phyloP scores from a whole-genome alignment of 176 grass and related monocot species.

The Carex littledalei region DNA sequence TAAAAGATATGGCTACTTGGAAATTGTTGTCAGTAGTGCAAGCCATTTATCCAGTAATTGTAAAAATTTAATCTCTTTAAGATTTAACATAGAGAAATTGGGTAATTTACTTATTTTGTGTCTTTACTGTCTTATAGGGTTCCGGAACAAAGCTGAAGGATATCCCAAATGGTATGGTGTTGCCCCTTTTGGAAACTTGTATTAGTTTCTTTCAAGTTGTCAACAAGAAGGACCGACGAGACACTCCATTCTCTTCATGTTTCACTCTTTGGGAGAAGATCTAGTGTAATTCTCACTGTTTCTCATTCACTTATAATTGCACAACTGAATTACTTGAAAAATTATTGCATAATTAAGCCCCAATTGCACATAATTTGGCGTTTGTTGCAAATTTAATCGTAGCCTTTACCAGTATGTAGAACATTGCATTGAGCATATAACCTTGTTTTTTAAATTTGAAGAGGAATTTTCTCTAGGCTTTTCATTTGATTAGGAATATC shows the following conservation, averaged over 20 bases:
- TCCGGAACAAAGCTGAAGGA: no score
- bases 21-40: background rate
- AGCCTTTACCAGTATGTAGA: background rate
- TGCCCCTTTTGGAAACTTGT: background rate
- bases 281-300: slow-evolving; percentile 44
- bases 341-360: background rate
- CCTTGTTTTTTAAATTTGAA: slow-evolving; percentile 9
- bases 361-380: background rate
- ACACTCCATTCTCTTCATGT: slow-evolving; percentile 72
- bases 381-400: background rate
- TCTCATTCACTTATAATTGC: background rate
- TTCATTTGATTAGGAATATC: slow-evolving; percentile 84
- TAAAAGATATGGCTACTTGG: no score
- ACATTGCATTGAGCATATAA: background rate
- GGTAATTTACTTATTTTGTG: background rate
- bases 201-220: slow-evolving; percentile 83
- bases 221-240: slow-evolving; percentile 80
- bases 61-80: background rate
- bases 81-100: background rate
- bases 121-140: no score
- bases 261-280: slow-evolving; percentile 72
- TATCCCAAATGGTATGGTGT: no score
- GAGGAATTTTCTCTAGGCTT: slow-evolving; percentile 39
- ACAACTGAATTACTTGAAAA: background rate
- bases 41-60: background rate